Evolutionary conservation across 805 yeast genomes (phyloP).

Genomic region (Candida dendrica): DNA sequence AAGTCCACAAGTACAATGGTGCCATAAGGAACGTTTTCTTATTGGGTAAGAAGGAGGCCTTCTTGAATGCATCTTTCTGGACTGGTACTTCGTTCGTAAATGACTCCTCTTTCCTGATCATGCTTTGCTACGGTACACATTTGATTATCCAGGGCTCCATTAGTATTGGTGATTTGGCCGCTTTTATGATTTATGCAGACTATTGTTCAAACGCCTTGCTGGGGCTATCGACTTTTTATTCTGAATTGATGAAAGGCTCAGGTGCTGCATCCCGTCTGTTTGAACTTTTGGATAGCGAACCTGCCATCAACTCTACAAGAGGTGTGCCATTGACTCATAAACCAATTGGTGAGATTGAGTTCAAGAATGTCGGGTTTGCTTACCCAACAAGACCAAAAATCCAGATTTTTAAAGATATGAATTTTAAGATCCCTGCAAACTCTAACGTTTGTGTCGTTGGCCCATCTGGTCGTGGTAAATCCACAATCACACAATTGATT

Average conservation of each 20-base stretch:
- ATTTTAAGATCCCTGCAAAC: conserved; percentile 43
- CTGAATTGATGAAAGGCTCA: conserved; percentile 95
- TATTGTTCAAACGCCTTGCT: conserved; percentile 87
- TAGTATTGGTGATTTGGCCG: conserved; percentile 85
- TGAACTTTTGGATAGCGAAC: conserved; percentile 74
- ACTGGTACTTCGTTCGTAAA: conserved; percentile 79
- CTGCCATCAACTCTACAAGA: conserved; percentile 56
- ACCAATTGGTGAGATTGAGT: conserved; percentile 44
- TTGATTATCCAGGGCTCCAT: conserved; percentile 71
- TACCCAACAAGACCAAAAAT: conserved; percentile 86
- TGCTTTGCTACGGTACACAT: conserved; percentile 75
- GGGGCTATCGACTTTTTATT: conserved; percentile 88
- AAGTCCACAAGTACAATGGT: conserved; percentile 65
- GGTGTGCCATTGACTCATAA: conserved; percentile 41
- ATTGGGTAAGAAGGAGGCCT: conserved; percentile 75
- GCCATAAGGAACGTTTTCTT: conserved; percentile 62
- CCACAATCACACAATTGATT: conserved; percentile 62
- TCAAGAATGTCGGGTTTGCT: conserved; percentile 60
- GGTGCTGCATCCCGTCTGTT: conserved; percentile 94
- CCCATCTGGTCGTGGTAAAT: conserved; percentile 86
- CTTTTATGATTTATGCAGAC: conserved; percentile 92
- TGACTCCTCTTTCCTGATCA: conserved; percentile 69
- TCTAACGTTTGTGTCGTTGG: conserved; percentile 74
- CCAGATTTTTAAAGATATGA: conserved; percentile 40
- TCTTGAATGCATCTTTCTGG: conserved; percentile 67